Evolutionary conservation across 2,329 filamentous ascomycete genomes (phyloP).

Genomic region (Coccinonectria pachysandricola): DNA sequence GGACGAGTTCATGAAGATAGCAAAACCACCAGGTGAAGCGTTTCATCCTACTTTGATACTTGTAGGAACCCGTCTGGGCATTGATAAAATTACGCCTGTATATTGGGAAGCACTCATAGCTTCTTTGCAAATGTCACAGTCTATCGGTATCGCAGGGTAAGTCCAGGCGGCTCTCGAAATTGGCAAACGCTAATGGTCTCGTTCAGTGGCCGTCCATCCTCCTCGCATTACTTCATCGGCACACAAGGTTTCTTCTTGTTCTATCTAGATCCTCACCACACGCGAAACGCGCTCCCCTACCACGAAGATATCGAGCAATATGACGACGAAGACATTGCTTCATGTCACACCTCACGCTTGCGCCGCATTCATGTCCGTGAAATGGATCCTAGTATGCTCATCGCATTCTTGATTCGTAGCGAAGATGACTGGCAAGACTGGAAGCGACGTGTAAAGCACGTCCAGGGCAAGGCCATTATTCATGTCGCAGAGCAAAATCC

Average conservation of each 20-base stretch:
- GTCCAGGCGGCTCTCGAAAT: slow-evolving; percentile 16
- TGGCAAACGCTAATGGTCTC: no score
- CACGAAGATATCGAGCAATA: slow-evolving; percentile 47
- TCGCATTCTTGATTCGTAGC: slow-evolving; percentile 78
- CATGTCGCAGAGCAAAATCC: slow-evolving; percentile 68
- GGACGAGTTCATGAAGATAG: slow-evolving; percentile 72
- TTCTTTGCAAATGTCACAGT: slow-evolving; percentile 77
- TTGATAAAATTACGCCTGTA: slow-evolving; percentile 86
- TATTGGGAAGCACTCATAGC: slow-evolving; percentile 92
- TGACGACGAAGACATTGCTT: slow-evolving; percentile 61
- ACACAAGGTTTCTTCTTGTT: slow-evolving; percentile 67
- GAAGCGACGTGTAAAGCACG: slow-evolving; percentile 64
- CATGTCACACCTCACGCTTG: slow-evolving; percentile 79
- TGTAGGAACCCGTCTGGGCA: slow-evolving; percentile 79
- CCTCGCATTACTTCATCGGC: slow-evolving; percentile 58
- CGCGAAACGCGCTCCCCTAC: slow-evolving; percentile 62
- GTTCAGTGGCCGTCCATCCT: slow-evolving; percentile 75
- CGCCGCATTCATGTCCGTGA: slow-evolving; percentile 76
- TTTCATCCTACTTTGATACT: slow-evolving; percentile 84
- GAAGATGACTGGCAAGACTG: slow-evolving; percentile 78
- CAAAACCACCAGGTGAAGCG: slow-evolving; percentile 50
- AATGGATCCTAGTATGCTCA: slow-evolving; percentile 97
- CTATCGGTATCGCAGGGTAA: slow-evolving; percentile 92
- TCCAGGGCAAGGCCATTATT: slow-evolving; percentile 75
- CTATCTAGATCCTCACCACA: slow-evolving; percentile 90